Base-by-base conservation (phyloP, 805 yeast species). In the Myxozyma neotropica region DNA sequence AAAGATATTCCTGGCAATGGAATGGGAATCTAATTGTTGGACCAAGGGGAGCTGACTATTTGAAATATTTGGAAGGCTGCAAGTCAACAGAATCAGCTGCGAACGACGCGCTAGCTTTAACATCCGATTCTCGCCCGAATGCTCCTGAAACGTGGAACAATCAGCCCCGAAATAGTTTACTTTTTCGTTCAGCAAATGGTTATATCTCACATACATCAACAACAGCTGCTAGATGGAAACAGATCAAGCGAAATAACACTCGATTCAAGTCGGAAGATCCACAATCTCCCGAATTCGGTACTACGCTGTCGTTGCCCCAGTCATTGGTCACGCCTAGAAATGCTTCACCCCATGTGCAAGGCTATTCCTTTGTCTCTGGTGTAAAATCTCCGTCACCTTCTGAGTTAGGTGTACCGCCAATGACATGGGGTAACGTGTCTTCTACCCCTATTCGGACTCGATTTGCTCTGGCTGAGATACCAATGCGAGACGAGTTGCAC, bases 1-100 rank as follows among this genome's bases (percentile, higher is more conserved):
- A 59, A 21, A 57, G 57, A 36, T 55, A 62, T 36, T 31, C 63
- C 13, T 68, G 71, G 71, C 48, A 65, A 7, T 68, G 69, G 69
- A 57, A 51, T 23, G 55, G 57, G 3, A 61, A 58, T 24, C 56
- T 44, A 12, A 42, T 59, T 2, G 44, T 39, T n/a, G 61, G 61
- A n/a, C 26, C 23, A 23, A 33, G 60, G 8, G 31, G 42, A 8
- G 40, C 48, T 4, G 29, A 52, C 26, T 52, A 15, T 35, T 39
- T 53, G 4, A n/a, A 38, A n/a, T 19, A 10, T 7, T n/a, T 38
- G n/a, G 43, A 38, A 19, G 43, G n/a, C 15, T 15, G 27, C 50
- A 12, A 33, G 24, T n/a, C 21, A 17, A 13, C 24, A 17, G 15
- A 13, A 12, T 2, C 49, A 17, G n/a, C 8, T 35, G 17, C 36